These are phyloP conservation scores for Scolecobasidium constrictum DNA, from an alignment of 2,329 filamentous ascomycete genomes.

Conservation along the genomic window DNA sequence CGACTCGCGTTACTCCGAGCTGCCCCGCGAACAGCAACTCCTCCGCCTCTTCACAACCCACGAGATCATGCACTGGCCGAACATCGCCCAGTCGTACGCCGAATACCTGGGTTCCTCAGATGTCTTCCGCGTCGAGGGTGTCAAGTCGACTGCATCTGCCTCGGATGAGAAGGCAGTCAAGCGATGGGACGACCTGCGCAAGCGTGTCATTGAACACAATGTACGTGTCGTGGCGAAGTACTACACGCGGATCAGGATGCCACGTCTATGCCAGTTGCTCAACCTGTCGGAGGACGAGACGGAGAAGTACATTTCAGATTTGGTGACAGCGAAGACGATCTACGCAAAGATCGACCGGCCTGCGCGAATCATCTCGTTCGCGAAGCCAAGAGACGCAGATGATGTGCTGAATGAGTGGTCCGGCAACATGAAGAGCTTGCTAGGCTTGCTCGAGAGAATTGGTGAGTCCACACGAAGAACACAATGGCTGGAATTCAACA, in stretches of 20 bases:
- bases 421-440: slow-evolving; percentile 88
- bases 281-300: slow-evolving; percentile 93
- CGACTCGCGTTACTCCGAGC: slow-evolving; percentile 69
- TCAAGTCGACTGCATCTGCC: slow-evolving; percentile 33
- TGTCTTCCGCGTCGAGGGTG: slow-evolving; percentile 64
- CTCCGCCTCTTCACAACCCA: slow-evolving; percentile 90
- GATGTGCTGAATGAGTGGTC: slow-evolving; percentile 98
- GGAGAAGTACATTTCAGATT: slow-evolving; percentile 95
- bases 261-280: slow-evolving; percentile 77
- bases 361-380: slow-evolving; percentile 84
- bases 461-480: no score
- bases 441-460: slow-evolving; percentile 78
- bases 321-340: slow-evolving; percentile 95
- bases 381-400: slow-evolving; percentile 87
- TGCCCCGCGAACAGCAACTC: slow-evolving; percentile 72
- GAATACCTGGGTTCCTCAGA: slow-evolving; percentile 81
- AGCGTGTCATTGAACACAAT: slow-evolving; percentile 98
- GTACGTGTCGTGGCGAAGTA: slow-evolving; percentile 96
- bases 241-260: slow-evolving; percentile 94
- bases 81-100: slow-evolving; percentile 80
- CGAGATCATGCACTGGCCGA: slow-evolving; percentile 97
- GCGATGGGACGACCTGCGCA: slow-evolving; percentile 89
- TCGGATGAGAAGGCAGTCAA: slow-evolving; percentile 69
- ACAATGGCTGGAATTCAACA: no score
- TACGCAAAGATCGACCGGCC: slow-evolving; percentile 96